Conservation (phyloP, 495 filamentous ascomycete genomes). For the Podospora appendiculata region DNA sequence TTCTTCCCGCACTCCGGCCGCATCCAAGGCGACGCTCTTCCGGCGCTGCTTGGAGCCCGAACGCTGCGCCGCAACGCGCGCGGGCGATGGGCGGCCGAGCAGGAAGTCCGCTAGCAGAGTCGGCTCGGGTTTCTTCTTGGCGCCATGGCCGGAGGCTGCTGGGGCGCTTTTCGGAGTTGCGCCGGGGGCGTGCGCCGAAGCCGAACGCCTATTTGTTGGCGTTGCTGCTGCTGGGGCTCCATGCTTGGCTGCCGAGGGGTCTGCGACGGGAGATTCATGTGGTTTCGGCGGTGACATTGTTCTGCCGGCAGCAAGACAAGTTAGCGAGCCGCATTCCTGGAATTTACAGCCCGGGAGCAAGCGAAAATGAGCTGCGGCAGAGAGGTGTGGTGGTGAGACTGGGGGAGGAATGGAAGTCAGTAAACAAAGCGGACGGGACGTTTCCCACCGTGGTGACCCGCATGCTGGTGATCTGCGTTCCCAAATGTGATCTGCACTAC, state of each 20-base stretch:
- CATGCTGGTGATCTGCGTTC: constrained; percentile 7
- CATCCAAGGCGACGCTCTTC: constrained; percentile 32
- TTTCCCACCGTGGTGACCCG: constrained; percentile 14
- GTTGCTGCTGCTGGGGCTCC: constrained; percentile 15
- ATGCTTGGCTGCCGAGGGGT: constrained; percentile 16
- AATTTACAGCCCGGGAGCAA: no score
- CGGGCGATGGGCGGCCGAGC: constrained; percentile 42
- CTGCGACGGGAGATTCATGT: constrained; percentile 10
- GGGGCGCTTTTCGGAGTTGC: constrained; percentile 35
- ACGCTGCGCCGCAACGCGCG: constrained; percentile 32
- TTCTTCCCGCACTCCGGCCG: constrained; percentile 28
- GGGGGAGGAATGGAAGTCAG: constrained; percentile 9
- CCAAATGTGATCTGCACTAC: constrained; percentile 3
- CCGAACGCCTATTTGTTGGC: constrained; percentile 14
- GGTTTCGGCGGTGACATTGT: constrained; percentile 22
- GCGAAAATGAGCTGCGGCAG: no score
- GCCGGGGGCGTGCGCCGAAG: constrained; percentile 9
- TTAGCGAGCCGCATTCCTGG: constrained; percentile 17
- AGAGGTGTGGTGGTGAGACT: constrained; percentile 1
- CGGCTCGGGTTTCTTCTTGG: constrained; percentile 32
- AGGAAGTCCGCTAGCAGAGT: constrained; percentile 47
- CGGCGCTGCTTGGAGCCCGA: constrained; percentile 30
- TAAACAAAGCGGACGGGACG: constrained; percentile 14
- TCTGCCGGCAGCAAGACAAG: constrained; percentile 6
- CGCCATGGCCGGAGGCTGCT: constrained; percentile 18